Conservation (phyloP, 2,329 filamentous ascomycete genomes). For the Elsinoe necatrix region DNA sequence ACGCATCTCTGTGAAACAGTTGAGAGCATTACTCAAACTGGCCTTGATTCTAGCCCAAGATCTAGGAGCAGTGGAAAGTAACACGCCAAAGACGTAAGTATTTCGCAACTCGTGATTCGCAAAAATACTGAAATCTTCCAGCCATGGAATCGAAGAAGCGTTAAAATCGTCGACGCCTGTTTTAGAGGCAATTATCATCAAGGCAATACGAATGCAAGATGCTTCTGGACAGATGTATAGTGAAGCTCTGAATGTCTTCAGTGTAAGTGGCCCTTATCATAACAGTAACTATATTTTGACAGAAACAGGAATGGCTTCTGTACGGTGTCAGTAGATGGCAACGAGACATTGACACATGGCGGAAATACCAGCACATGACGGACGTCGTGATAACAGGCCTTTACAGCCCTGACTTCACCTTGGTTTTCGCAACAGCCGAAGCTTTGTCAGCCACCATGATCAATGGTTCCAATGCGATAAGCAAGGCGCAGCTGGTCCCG, state of each 20-base stretch:
- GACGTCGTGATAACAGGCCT: slow-evolving; percentile 4
- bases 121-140: slow-evolving; percentile 34
- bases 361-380: neutral
- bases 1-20: neutral
- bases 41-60: neutral
- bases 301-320: neutral
- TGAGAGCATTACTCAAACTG: slow-evolving; percentile 44
- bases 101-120: neutral
- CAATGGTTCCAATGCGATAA: neutral
- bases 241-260: slow-evolving; percentile 6
- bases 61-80: neutral
- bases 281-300: neutral
- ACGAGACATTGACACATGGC: neutral
- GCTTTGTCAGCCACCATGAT: neutral
- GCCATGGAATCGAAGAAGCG: slow-evolving; percentile 7
- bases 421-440: neutral
- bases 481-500: neutral
- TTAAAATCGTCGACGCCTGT: neutral
- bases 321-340: slow-evolving; percentile 1
- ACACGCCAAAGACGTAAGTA: slow-evolving; percentile 21
- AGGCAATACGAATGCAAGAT: neutral
- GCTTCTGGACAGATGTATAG: neutral
- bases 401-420: neutral
- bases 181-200: neutral
- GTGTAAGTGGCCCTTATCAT: neutral